Conservation (phyloP, 2,329 filamentous ascomycete species). For the Trichoderma lentiforme region DNA sequence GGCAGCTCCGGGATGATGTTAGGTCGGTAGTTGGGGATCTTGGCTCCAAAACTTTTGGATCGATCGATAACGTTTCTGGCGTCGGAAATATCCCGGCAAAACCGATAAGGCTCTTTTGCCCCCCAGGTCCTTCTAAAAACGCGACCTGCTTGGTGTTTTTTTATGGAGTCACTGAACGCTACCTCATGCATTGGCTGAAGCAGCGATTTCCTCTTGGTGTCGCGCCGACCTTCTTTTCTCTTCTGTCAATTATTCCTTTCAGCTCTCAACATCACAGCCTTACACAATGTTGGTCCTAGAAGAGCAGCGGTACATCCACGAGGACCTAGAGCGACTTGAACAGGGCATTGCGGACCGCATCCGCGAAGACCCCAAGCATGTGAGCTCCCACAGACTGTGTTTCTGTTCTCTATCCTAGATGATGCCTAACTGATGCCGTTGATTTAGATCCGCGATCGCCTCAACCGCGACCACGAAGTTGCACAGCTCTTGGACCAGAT, state of each 20-base stretch:
- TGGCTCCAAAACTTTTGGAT: slow-evolving; percentile 28
- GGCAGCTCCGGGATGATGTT: slow-evolving; percentile 2
- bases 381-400: slow-evolving; percentile 42
- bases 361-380: slow-evolving; percentile 82
- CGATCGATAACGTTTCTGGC: neutral
- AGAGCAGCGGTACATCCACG: slow-evolving; percentile 89
- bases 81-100: slow-evolving; percentile 33
- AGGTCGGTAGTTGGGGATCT: neutral
- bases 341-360: slow-evolving; percentile 89
- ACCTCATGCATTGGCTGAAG: neutral
- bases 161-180: neutral
- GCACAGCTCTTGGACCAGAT: slow-evolving; percentile 83
- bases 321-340: slow-evolving; percentile 94
- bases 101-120: slow-evolving; percentile 11
- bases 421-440: neutral
- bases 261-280: neutral
- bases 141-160: slow-evolving; percentile 15
- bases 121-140: neutral
- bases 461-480: slow-evolving; percentile 91
- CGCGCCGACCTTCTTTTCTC: neutral
- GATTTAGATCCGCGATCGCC: slow-evolving; percentile 74
- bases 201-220: neutral
- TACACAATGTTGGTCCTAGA: slow-evolving; percentile 77
- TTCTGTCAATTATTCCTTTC: neutral
- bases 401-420: neutral